A percentile compares a stretch with the other conserved stretches of the same genome.
These are phyloP conservation scores for Hyaloscypha bicolor DNA, from an alignment of 495 filamentous ascomycete genomes.

Conservation along the genomic window DNA sequence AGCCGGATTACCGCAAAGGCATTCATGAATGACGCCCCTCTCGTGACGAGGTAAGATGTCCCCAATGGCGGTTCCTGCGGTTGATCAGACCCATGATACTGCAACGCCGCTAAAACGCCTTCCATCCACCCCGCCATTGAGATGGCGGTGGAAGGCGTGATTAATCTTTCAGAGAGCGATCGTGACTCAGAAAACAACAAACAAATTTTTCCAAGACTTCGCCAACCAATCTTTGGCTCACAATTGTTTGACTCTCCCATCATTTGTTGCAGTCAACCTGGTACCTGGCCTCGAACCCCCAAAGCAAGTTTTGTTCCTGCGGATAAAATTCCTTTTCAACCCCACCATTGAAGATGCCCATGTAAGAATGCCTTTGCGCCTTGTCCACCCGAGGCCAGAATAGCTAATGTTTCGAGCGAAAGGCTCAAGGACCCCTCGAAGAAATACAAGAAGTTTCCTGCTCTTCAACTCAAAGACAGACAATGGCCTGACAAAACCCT, in stretches of 20 bases:
- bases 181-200: constrained; percentile 1
- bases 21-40: not conserved
- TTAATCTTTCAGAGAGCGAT: not conserved
- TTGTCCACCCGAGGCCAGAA: not conserved
- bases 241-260: not conserved
- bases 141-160: not conserved
- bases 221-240: not conserved
- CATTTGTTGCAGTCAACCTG: not conserved
- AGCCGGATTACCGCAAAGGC: not conserved
- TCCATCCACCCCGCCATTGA: constrained; percentile 4
- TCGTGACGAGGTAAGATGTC: not conserved
- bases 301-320: constrained; percentile 12
- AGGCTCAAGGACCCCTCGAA: constrained; percentile 94
- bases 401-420: not conserved
- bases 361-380: constrained; percentile 19
- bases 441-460: constrained; percentile 81
- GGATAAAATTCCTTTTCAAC: constrained; percentile 18
- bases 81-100: not conserved
- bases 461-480: constrained; percentile 78
- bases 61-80: not conserved
- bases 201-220: not conserved
- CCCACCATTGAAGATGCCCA: constrained; percentile 32
- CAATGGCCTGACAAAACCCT: constrained; percentile 89
- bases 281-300: not conserved
- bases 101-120: constrained; percentile 1